Evolutionary conservation across 306 rosid species (phyloP), one percentile per base, ranked within the genome.

Genomic region (Oxytropis ochrocephala): DNA sequence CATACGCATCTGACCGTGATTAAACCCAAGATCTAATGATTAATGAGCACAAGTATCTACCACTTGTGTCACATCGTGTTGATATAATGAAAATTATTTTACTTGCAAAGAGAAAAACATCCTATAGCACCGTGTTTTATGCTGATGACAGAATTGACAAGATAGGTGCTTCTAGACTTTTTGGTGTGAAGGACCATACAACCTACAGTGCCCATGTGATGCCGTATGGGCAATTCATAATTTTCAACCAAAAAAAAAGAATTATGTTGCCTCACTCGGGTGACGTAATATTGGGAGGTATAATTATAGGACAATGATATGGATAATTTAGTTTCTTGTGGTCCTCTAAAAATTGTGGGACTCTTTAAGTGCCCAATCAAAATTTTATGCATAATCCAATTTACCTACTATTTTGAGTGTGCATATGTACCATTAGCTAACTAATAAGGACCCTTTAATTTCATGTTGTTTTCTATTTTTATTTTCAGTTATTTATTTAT

Each of bases 161-260:
- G 36, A 11, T 18, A 11, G 44, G n/a, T n/a, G 7, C 30, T 36
- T 59, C 36, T 35, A 29, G 29, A 59, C 38, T 35, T 59, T 59
- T 16, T 8, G 48, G 48, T 36, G 65, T 17, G 83, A 83, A 89
- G 92, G 92, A 86, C 92, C 95, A 82, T 82, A 27, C 58, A 66
- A 32, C 78, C 82, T 39, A 78, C 74, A 58, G 10, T 38, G 77
- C 81, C 92, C 96, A 89, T 79, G 92, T 89, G 96, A 89, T 79
- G 74, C 71, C 88, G 55, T 77, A 78, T 86, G 72, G 71, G 83
- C 55, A 75, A 41, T 78, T 73, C 14, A 76, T 32, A 67, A 63
- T 19, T 66, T 55, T 60, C 54, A 57, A 63, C 69, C 80, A 62
- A 63, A 55, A 19, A 44, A 47, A 29, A 59, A 69, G 32, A 49